Percentiles rank a stretch among this genome's conserved stretches.
Evolutionary conservation across 78 protist genomes (phyloP).

Genomic region (Abeoforma whisleri): DNA sequence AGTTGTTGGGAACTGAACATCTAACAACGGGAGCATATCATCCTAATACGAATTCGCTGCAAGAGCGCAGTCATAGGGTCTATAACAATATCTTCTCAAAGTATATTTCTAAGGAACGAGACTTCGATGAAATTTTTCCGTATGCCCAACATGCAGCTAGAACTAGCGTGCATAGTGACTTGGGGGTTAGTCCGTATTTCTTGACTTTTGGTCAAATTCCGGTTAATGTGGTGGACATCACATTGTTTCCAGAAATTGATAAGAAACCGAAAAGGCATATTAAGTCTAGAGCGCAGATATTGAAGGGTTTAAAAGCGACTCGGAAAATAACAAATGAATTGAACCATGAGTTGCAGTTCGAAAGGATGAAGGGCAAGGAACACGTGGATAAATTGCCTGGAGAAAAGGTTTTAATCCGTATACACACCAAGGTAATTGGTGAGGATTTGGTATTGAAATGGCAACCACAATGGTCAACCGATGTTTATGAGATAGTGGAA

Average conservation of each 20-base stretch:
- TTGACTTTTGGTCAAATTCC: background rate
- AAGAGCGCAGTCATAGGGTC: background rate
- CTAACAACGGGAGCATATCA: conserved; percentile 17
- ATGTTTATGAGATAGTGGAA: background rate
- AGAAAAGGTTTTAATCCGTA: background rate
- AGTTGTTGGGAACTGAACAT: background rate
- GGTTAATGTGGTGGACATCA: background rate
- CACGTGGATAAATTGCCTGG: background rate
- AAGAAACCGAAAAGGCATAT: background rate
- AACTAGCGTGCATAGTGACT: background rate
- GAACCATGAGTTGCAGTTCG: background rate
- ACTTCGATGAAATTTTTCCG: background rate
- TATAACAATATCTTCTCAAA: background rate
- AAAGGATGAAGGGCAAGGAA: background rate
- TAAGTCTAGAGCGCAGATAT: background rate
- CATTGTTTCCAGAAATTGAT: background rate
- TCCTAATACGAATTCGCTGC: background rate
- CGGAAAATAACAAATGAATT: background rate
- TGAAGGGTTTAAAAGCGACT: too few species aligned
- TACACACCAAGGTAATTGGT: background rate
- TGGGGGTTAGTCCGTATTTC: background rate
- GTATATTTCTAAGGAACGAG: background rate
- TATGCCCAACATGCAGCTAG: background rate
- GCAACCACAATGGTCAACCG: background rate
- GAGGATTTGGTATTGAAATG: background rate